Percentiles rank a stretch among this genome's conserved stretches.
These are phyloP conservation scores for Dalbergia oliveri DNA, from an alignment of 306 rosid species.

Conservation along the genomic window DNA sequence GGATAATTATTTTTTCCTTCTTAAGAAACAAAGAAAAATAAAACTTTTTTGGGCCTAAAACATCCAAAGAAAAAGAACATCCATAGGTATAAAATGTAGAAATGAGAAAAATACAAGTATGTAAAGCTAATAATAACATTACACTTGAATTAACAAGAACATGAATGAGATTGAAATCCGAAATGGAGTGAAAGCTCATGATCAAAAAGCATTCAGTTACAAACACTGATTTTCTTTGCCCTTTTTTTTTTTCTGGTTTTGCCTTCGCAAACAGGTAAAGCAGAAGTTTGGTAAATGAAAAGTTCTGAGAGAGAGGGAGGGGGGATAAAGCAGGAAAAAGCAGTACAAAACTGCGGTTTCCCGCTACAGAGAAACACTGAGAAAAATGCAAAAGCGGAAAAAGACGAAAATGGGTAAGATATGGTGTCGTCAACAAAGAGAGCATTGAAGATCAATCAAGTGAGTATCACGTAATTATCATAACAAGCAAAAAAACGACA, in stretches of 20 bases:
- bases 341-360: constrained; percentile 45
- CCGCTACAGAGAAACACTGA: constrained; percentile 58
- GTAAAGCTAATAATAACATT: background rate
- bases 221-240: constrained; percentile 24
- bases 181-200: constrained; percentile 23
- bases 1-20: too few relatives aligned
- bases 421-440: constrained; percentile 59
- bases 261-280: constrained; percentile 33
- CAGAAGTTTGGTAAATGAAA: constrained; percentile 32
- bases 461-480: constrained; percentile 53
- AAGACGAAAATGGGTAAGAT: constrained; percentile 62
- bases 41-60: background rate
- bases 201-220: constrained; percentile 18
- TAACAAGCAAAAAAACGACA: constrained; percentile 43
- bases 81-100: background rate
- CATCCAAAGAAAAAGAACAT: constrained; percentile 4
- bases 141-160: constrained; percentile 11
- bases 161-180: constrained; percentile 31
- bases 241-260: constrained; percentile 10
- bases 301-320: background rate
- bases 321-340: constrained; percentile 22
- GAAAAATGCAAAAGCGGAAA: constrained; percentile 66
- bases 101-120: background rate
- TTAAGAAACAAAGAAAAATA: background rate
- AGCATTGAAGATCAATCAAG: constrained; percentile 47